These are phyloP conservation scores for Entophlyctis luteolus DNA, from an alignment of 192 early-diverging fungal genomes.

Conservation along the genomic window DNA sequence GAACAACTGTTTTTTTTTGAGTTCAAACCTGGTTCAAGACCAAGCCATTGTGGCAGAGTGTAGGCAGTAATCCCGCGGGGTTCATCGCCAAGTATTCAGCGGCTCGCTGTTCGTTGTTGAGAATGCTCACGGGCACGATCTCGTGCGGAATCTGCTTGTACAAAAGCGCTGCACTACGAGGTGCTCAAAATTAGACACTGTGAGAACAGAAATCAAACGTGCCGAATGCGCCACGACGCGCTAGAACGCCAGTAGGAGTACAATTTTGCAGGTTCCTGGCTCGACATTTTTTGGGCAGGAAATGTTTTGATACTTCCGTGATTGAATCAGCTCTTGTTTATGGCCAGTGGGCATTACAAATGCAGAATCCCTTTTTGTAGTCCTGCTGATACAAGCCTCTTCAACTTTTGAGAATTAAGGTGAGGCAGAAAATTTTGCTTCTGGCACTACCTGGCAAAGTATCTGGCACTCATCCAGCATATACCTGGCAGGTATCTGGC, in stretches of 20 bases:
- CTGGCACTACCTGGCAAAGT: too few species aligned
- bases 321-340: not conserved
- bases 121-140: constrained; percentile 59
- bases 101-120: constrained; percentile 65
- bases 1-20: not conserved
- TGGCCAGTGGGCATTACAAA: too few species aligned
- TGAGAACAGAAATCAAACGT: not conserved
- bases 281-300: not conserved
- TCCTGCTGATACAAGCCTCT: too few species aligned
- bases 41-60: constrained; percentile 37
- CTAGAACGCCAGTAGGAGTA: constrained; percentile 79
- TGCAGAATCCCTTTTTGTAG: too few species aligned
- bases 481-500: too few species aligned
- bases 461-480: too few species aligned
- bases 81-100: constrained; percentile 62
- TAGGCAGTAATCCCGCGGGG: constrained; percentile 67
- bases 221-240: constrained; percentile 72
- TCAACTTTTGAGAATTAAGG: too few species aligned
- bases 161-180: constrained; percentile 39
- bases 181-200: not conserved
- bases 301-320: too few species aligned
- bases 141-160: constrained; percentile 77
- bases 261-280: constrained; percentile 29
- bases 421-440: too few species aligned
- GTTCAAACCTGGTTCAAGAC: constrained; percentile 19